Percentiles rank a stretch among this genome's conserved stretches.
Conservation (phyloP, 352 stramenopile species). For the Phytophthora constricta region DNA sequence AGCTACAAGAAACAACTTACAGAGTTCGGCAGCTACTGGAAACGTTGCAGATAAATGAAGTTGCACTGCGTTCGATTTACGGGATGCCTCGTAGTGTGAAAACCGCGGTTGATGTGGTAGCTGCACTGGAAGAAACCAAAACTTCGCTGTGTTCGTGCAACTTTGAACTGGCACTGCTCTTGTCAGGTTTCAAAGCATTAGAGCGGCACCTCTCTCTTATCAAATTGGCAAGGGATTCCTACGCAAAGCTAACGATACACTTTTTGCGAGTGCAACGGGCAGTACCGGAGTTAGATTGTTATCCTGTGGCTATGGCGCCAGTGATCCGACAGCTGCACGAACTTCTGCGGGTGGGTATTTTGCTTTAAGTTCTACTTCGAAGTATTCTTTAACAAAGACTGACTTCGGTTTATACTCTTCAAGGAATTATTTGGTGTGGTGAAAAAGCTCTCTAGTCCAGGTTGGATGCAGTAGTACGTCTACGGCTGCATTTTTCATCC, state of each 20-base stretch:
- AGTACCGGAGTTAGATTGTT: constrained; percentile 60
- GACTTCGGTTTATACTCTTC: neutral
- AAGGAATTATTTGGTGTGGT: constrained; percentile 46
- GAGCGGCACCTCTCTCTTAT: constrained; percentile 16
- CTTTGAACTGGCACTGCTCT: constrained; percentile 55
- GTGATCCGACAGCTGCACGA: constrained; percentile 29
- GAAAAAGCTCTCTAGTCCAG: constrained; percentile 32
- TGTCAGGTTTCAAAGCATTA: constrained; percentile 46
- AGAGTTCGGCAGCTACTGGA: constrained; percentile 33
- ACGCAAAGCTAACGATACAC: constrained; percentile 19
- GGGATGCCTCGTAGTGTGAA: constrained; percentile 10
- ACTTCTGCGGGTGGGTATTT: constrained; percentile 24
- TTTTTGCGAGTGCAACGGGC: constrained; percentile 42
- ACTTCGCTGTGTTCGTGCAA: constrained; percentile 41
- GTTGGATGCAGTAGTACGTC: constrained; percentile 47
- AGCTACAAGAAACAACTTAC: constrained; percentile 15
- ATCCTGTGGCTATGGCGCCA: constrained; percentile 30
- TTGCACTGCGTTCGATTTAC: constrained; percentile 19
- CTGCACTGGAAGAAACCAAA: constrained; percentile 37
- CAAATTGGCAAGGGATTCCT: constrained; percentile 29
- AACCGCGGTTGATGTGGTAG: constrained; percentile 9
- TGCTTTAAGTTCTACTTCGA: neutral
- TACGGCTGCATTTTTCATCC: neutral
- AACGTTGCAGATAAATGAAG: constrained; percentile 7
- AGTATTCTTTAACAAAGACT: neutral